Conservation (phyloP, 2,329 filamentous ascomycete species). For the Exophiala oligosperma region DNA sequence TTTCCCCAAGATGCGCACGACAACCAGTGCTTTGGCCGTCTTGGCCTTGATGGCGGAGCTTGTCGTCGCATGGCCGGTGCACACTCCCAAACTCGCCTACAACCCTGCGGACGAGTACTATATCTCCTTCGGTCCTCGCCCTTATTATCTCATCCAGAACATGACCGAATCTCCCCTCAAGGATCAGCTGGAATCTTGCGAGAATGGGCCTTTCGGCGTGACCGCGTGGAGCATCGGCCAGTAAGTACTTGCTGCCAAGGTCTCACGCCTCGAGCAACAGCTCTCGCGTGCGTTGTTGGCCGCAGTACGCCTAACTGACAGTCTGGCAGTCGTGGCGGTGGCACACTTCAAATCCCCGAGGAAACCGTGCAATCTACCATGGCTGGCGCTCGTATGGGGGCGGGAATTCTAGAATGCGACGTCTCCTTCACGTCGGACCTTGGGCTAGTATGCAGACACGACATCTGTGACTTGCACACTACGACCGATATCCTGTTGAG, state of each 20-base stretch:
- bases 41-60: constrained; percentile 12
- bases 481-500: constrained; percentile 66
- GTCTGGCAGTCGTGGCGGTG: constrained; percentile 49
- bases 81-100: constrained; percentile 1
- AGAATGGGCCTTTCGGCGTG: constrained; percentile 53
- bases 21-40: constrained; percentile 15
- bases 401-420: constrained; percentile 67
- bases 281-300: not conserved
- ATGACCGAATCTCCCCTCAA: constrained; percentile 64
- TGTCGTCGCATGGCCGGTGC: constrained; percentile 11
- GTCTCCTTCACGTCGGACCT: constrained; percentile 66
- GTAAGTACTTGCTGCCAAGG: not conserved
- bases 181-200: constrained; percentile 59
- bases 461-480: constrained; percentile 66
- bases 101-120: constrained; percentile 27
- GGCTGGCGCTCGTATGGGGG: constrained; percentile 67
- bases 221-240: constrained; percentile 58
- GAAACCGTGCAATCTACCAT: constrained; percentile 60
- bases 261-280: too few species aligned
- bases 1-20: constrained; percentile 14
- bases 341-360: constrained; percentile 62
- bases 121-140: constrained; percentile 63
- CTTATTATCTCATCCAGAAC: constrained; percentile 63
- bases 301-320: constrained; percentile 38
- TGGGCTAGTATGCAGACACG: constrained; percentile 67